Percentiles rank a stretch among this genome's conserved stretches.
These are phyloP conservation scores for Austroboletus niveus DNA, from an alignment of 1,284 basidiomycete species.

Conservation along the genomic window DNA sequence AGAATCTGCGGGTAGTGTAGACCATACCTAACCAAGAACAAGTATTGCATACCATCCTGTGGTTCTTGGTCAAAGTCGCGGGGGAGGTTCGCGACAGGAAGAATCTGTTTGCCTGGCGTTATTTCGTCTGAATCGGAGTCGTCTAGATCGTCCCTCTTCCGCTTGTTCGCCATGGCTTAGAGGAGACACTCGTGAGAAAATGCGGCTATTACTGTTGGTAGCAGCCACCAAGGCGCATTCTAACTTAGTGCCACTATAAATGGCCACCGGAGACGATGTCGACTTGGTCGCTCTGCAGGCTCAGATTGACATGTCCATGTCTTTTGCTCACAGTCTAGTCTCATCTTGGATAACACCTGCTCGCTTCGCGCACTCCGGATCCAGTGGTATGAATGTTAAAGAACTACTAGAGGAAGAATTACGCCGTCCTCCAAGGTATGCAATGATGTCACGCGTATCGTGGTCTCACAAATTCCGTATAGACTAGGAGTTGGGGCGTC, in stretches of 20 bases:
- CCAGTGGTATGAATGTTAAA: constrained; percentile 40
- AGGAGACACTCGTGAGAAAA: background rate
- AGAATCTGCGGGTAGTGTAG: constrained; percentile 13
- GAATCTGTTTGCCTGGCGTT: constrained; percentile 57
- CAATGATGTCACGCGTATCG: background rate
- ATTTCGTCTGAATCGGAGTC: constrained; percentile 55
- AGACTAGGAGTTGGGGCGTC: constrained; percentile 72
- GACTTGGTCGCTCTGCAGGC: constrained; percentile 68
- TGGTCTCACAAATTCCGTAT: constrained; percentile 8
- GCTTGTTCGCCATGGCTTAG: constrained; percentile 40
- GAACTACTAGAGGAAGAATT: constrained; percentile 63
- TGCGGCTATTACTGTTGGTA: background rate
- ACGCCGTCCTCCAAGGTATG: constrained; percentile 64
- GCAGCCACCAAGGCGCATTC: constrained; percentile 15
- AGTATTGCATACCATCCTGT: constrained; percentile 72
- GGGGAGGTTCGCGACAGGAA: constrained; percentile 74
- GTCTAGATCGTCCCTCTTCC: constrained; percentile 44
- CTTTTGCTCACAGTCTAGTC: constrained; percentile 66
- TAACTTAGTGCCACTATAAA: constrained; percentile 12
- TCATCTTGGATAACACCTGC: constrained; percentile 69
- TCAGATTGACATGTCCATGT: constrained; percentile 75
- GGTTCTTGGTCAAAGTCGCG: constrained; percentile 62
- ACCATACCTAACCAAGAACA: constrained; percentile 72
- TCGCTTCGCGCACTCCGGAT: constrained; percentile 31
- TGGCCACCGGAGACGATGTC: constrained; percentile 45